Evolutionary conservation across 2,329 filamentous ascomycete genomes (phyloP), one percentile per base, ranked within the genome.

Genomic region (Aspergillus ibericus): DNA sequence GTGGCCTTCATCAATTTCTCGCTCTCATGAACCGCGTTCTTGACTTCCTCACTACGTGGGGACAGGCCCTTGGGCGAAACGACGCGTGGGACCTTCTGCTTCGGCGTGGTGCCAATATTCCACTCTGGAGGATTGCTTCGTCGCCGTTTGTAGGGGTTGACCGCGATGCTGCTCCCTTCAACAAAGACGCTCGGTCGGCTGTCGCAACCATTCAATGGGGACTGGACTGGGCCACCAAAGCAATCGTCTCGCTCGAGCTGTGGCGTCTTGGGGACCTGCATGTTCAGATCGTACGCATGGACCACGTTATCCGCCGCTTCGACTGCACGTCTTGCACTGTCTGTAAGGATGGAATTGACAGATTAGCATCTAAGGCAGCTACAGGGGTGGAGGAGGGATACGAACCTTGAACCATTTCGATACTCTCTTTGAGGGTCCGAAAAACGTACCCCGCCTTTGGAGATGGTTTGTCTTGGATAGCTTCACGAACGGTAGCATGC

Each of bases 301-400:
- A 91, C 88, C 16, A 91, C 87, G 65, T 91, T 91, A 70, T 91
- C 88, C 7, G 88, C 88, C 18, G 88, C 88, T 72, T 90, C 88
- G 4, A 91, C 86, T 1, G 88, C 88, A 59, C 88, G 81, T 68
- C 87, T 82, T 55, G 88, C 88, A 70, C 87, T 90, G 68, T 90
- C 88, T 86, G 63, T 66, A 46, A 5, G 34, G 13, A 18, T 20
- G 8, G n/a, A 32, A 47, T 10, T 29, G 22, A 12, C 25, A 22
- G n/a, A 18, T 62, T 48, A 64, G 60, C 32, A 52, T 57, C 27
- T 25, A 10, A 22, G 15, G 4, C 2, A n/a, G 18, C 9, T 35
- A 6, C 27, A 49, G 38, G 52, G 20, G 51, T 34, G 25, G 47
- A 12, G 40, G 13, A n/a, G n/a, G 22, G 9, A 29, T 49, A 66